phyloP scores from a whole-genome alignment of 73 alveolate genomes.

The Stentor coeruleus region DNA sequence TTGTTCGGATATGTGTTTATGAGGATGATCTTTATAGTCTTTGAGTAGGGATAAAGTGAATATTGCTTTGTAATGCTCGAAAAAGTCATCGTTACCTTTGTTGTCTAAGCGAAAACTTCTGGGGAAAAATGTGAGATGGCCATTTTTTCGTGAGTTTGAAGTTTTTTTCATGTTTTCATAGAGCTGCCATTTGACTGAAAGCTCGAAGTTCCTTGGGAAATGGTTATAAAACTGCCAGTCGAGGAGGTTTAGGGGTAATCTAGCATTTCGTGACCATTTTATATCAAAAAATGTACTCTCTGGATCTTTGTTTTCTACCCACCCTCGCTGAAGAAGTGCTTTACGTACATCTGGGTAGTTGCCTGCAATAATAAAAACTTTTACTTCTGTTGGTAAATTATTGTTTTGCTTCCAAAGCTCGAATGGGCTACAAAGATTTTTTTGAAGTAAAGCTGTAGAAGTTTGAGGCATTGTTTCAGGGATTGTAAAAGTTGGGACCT shows the following conservation, averaged over 20 bases:
- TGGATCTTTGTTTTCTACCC: conserved; percentile 85
- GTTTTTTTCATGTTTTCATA: conserved; percentile 83
- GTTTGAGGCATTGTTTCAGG: no score
- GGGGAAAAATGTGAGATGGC: conserved; percentile 69
- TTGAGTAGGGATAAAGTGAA: no score
- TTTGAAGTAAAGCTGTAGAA: no score
- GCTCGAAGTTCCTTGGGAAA: conserved; percentile 93
- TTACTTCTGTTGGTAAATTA: conserved; percentile 34
- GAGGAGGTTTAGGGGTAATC: conserved; percentile 73
- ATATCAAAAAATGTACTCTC: conserved; percentile 81
- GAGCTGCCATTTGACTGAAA: conserved; percentile 79
- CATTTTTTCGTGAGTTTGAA: conserved; percentile 78
- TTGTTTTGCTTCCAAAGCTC: conserved; percentile 42
- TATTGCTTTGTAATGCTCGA: conserved; percentile 59
- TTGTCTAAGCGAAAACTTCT: conserved; percentile 65
- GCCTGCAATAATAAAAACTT: conserved; percentile 69
- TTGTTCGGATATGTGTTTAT: no score
- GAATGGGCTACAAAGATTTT: no score
- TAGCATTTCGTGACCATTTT: conserved; percentile 87
- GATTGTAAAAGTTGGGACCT: no score
- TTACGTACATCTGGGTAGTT: conserved; percentile 75
- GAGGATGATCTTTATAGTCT: no score
- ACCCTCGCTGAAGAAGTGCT: conserved; percentile 85
- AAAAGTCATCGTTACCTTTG: conserved; percentile 69
- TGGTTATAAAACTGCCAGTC: conserved; percentile 79